phyloP scores from a whole-genome alignment of 2,329 filamentous ascomycete genomes.

The Phoma sp. region DNA sequence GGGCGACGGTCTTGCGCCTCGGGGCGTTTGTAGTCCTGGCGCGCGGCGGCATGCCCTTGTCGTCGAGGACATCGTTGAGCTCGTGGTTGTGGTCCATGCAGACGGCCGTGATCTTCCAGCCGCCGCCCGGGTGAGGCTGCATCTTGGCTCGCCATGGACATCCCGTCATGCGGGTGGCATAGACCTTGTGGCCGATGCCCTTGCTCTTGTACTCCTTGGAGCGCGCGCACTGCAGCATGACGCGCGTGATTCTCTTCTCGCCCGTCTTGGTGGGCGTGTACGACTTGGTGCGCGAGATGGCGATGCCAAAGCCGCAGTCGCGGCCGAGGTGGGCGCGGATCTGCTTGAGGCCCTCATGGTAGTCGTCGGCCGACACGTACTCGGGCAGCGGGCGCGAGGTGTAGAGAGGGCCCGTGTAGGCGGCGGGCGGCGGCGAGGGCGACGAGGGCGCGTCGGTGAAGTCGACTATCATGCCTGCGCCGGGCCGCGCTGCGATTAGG shows the following conservation, averaged over 20 bases:
- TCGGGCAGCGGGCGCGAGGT: slow-evolving; percentile 14
- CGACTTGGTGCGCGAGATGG: slow-evolving; percentile 22
- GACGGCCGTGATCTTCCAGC: slow-evolving; percentile 14
- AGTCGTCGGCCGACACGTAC: slow-evolving; percentile 18
- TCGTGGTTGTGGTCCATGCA: slow-evolving; percentile 21
- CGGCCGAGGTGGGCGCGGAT: slow-evolving; percentile 19
- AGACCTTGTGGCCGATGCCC: slow-evolving; percentile 13
- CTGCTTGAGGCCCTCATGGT: slow-evolving; percentile 23
- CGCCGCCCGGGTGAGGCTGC: slow-evolving; percentile 18
- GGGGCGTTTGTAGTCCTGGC: slow-evolving; percentile 3
- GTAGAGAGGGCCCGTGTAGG: slow-evolving; percentile 5
- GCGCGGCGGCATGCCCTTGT: slow-evolving; percentile 21
- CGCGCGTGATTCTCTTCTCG: slow-evolving; percentile 18
- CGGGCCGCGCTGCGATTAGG: slow-evolving; percentile 13
- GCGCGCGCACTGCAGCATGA: slow-evolving; percentile 21
- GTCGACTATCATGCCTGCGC: slow-evolving; percentile 8
- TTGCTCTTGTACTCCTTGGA: slow-evolving; percentile 24
- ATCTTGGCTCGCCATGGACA: slow-evolving; percentile 22
- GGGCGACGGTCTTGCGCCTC: background rate
- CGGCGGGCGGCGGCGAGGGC: slow-evolving; percentile 1
- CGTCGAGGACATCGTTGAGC: slow-evolving; percentile 17
- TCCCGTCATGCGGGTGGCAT: slow-evolving; percentile 20
- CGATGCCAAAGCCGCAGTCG: slow-evolving; percentile 20
- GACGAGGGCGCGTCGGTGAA: slow-evolving; percentile 13
- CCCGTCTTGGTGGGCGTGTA: slow-evolving; percentile 19